Conservation (phyloP, 805 yeast genomes). For the Priceomyces medius region DNA sequence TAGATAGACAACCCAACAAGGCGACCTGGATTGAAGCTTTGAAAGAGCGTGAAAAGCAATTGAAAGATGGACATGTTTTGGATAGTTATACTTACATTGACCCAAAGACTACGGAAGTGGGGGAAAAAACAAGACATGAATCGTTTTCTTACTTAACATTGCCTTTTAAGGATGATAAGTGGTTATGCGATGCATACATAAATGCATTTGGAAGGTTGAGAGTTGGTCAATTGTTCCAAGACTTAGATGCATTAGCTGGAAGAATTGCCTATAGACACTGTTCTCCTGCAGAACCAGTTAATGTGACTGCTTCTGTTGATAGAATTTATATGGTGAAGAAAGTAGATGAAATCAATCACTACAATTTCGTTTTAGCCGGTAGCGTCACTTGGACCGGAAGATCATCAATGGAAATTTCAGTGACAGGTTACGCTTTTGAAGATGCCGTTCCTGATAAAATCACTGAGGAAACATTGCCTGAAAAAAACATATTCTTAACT, state of each 20-base stretch:
- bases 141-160: constrained; percentile 68
- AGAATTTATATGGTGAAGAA: constrained; percentile 83
- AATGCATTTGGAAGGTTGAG: constrained; percentile 89
- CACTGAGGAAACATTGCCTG: constrained; percentile 56
- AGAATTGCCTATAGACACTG: constrained; percentile 90
- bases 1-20: constrained; percentile 49
- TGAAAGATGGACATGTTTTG: constrained; percentile 68
- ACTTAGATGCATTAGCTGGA: constrained; percentile 90
- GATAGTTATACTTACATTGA: constrained; percentile 71
- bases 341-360: constrained; percentile 71
- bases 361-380: constrained; percentile 84
- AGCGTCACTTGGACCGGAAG: constrained; percentile 92
- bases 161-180: constrained; percentile 81
- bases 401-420: constrained; percentile 93
- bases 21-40: constrained; percentile 90
- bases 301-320: constrained; percentile 94
- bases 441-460: constrained; percentile 52
- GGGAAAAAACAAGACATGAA: constrained; percentile 73
- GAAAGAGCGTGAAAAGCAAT: constrained; percentile 65
- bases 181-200: constrained; percentile 83
- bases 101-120: constrained; percentile 67
- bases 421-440: constrained; percentile 78
- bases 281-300: constrained; percentile 92
- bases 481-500: constrained; percentile 71
- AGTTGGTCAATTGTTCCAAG: constrained; percentile 92